Evolutionary conservation across 805 yeast species (phyloP).

Genomic region (Torulaspora maleeae): DNA sequence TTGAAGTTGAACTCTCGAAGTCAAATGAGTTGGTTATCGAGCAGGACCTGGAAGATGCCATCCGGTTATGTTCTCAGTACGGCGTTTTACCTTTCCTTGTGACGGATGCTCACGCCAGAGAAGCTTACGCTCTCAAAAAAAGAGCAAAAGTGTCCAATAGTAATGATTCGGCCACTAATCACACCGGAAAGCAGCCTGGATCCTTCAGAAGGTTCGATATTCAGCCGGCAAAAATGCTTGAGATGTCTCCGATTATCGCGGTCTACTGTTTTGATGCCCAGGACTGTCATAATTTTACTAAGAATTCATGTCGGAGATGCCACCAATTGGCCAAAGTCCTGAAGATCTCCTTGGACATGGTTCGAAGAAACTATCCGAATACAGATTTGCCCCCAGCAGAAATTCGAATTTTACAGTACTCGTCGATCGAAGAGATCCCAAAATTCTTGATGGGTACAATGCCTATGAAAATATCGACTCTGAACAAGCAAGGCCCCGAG

Average conservation of each 20-base stretch:
- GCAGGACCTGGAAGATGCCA: conserved; percentile 24
- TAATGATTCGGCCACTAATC: not conserved
- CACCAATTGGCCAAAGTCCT: conserved; percentile 37
- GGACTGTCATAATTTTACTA: conserved; percentile 24
- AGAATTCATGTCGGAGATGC: conserved; percentile 21
- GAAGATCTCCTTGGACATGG: conserved; percentile 40
- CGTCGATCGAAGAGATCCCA: conserved; percentile 18
- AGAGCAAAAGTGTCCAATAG: conserved; percentile 13
- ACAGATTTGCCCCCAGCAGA: not conserved
- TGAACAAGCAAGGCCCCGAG: conserved; percentile 13
- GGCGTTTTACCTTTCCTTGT: conserved; percentile 41
- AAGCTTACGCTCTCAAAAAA: conserved; percentile 16
- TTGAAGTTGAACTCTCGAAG: conserved; percentile 8
- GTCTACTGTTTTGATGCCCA: conserved; percentile 60
- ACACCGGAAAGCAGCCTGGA: conserved; percentile 51
- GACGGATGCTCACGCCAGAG: conserved; percentile 34
- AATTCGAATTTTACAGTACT: conserved; percentile 15
- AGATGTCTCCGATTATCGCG: conserved; percentile 67
- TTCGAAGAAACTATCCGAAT: conserved; percentile 13
- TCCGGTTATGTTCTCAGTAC: conserved; percentile 26
- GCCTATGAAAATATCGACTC: conserved; percentile 16
- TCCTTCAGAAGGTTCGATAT: conserved; percentile 79
- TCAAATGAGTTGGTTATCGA: conserved; percentile 22
- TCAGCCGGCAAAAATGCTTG: conserved; percentile 70
- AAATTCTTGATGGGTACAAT: conserved; percentile 26